Evolutionary conservation across 345 rosid genomes (phyloP).

Genomic region (Eucalyptus regnans): DNA sequence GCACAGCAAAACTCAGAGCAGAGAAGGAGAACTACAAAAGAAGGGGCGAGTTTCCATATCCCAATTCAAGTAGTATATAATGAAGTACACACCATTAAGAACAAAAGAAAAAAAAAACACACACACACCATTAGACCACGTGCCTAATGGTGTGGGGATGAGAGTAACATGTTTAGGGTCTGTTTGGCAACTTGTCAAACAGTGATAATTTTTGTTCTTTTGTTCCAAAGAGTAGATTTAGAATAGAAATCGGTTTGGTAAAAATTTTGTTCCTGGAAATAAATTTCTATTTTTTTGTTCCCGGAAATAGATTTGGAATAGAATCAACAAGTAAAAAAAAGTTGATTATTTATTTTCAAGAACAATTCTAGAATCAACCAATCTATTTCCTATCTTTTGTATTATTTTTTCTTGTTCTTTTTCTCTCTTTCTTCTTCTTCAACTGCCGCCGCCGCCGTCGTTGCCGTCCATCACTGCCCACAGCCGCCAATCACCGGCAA

Average conservation of each 20-base stretch:
- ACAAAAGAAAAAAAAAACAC: too few species aligned
- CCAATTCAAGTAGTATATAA: neutral
- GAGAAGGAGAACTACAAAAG: neutral
- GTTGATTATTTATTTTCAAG: fast-evolving
- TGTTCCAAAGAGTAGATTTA: fast-evolving
- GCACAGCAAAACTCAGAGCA: neutral
- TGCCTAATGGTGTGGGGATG: neutral
- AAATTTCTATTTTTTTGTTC: too few species aligned
- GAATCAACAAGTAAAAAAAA: too few species aligned
- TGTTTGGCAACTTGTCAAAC: too few species aligned
- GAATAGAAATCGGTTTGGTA: fast-evolving
- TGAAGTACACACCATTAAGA: neutral
- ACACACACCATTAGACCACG: neutral
- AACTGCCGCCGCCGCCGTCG: fast-evolving
- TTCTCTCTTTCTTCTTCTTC: too few species aligned
- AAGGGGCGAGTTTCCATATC: neutral
- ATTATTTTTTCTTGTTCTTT: too few species aligned
- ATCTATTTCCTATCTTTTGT: too few species aligned
- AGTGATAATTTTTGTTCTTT: too few species aligned
- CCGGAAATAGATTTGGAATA: fast-evolving
- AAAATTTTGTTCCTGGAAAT: fast-evolving
- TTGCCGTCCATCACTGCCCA: fast-evolving
- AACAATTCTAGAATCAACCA: too few species aligned
- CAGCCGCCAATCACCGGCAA: fast-evolving
- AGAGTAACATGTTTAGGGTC: too few species aligned